A percentile compares a stretch with the other conserved stretches of the same genome.
phyloP scores from a whole-genome alignment of 257 asterid genomes.

The Cinchona pubescens region DNA sequence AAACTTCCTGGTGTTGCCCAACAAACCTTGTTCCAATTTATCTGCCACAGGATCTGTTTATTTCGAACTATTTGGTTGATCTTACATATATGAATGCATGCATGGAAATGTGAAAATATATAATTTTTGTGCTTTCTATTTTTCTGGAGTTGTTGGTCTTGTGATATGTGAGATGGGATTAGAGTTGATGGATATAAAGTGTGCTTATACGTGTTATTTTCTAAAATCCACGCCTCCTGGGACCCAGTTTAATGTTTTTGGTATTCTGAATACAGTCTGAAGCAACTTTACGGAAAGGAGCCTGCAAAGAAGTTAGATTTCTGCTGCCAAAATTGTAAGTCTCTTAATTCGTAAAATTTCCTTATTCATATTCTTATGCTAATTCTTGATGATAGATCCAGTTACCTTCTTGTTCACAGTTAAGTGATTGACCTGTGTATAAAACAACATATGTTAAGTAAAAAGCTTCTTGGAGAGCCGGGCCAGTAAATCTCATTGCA shows the following conservation, averaged over 20 bases:
- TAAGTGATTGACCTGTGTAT: background rate
- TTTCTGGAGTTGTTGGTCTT: background rate
- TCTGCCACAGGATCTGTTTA: background rate
- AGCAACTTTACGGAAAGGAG: slow-evolving; percentile 46
- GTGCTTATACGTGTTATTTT: background rate
- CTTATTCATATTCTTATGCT: slow-evolving; percentile 3
- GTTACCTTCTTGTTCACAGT: background rate
- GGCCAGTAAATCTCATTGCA: background rate
- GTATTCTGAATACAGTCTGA: slow-evolving; percentile 41
- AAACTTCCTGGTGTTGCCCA: background rate
- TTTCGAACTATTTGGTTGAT: background rate
- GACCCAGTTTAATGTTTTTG: background rate
- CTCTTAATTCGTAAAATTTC: slow-evolving; percentile 9
- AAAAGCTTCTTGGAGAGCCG: background rate
- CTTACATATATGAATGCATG: background rate
- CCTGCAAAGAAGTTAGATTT: slow-evolving; percentile 69
- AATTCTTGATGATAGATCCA: slow-evolving; percentile 6
- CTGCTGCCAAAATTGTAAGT: slow-evolving; percentile 79
- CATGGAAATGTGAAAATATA: background rate
- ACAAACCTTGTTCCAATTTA: background rate
- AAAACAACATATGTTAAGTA: background rate
- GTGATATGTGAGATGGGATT: background rate
- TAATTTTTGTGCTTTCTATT: background rate
- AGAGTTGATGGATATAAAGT: background rate
- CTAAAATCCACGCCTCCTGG: background rate